Conservation (phyloP, 495 filamentous ascomycete genomes). For the Aspergillus baeticus region DNA sequence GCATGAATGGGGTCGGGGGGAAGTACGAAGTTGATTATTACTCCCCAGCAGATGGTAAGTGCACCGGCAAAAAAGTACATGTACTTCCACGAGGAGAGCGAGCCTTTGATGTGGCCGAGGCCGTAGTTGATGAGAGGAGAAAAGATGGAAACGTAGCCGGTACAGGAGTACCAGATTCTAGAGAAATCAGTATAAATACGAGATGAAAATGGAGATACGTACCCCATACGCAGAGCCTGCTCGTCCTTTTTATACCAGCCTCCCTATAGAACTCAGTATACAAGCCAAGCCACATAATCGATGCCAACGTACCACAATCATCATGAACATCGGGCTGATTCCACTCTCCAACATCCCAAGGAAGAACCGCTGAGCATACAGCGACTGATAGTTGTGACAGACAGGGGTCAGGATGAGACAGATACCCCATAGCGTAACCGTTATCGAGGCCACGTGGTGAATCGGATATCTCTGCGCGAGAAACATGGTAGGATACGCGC, state of each 20-base stretch:
- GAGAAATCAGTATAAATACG: too few species aligned
- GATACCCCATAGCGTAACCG: slow-evolving; percentile 34
- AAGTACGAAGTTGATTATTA: slow-evolving; percentile 24
- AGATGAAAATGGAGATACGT: not conserved
- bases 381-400: slow-evolving; percentile 32
- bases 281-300: not conserved
- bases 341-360: slow-evolving; percentile 43
- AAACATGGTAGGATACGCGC: slow-evolving; percentile 42
- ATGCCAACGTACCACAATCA: slow-evolving; percentile 33
- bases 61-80: slow-evolving; percentile 29
- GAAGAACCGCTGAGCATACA: slow-evolving; percentile 48
- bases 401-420: slow-evolving; percentile 37
- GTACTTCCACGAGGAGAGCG: slow-evolving; percentile 25
- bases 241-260: slow-evolving; percentile 44
- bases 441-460: slow-evolving; percentile 39
- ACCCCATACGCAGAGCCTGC: slow-evolving; percentile 47
- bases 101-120: slow-evolving; percentile 23
- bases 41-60: slow-evolving; percentile 24
- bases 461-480: slow-evolving; percentile 45
- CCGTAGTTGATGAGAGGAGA: slow-evolving; percentile 28
- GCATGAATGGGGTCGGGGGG: slow-evolving; percentile 47
- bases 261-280: slow-evolving; percentile 16
- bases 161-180: slow-evolving; percentile 28
- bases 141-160: slow-evolving; percentile 25
- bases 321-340: slow-evolving; percentile 37